These are phyloP conservation scores for Uromyces viciae-fabae DNA, from an alignment of 1,284 basidiomycete genomes.

Conservation along the genomic window DNA sequence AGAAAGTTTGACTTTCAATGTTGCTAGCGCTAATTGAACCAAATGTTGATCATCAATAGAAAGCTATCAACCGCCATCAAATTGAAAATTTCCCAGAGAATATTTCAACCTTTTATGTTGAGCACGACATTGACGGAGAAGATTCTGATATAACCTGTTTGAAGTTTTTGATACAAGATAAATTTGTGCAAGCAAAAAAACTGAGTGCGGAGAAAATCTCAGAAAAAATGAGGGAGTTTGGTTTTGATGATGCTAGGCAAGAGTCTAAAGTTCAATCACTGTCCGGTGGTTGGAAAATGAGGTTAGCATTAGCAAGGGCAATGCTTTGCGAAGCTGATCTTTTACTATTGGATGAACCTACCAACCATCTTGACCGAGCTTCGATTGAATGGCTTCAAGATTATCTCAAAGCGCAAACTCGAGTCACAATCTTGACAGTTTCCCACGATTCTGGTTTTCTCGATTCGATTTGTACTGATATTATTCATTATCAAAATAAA, in stretches of 20 bases:
- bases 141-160: constrained; percentile 51
- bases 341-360: constrained; percentile 84
- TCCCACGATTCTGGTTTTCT: constrained; percentile 98
- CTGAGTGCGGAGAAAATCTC: constrained; percentile 59
- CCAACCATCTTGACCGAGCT: constrained; percentile 71
- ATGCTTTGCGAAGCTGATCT: constrained; percentile 96
- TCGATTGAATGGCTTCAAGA: constrained; percentile 84
- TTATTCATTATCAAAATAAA: constrained; percentile 95
- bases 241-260: constrained; percentile 85
- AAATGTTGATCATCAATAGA: constrained; percentile 15
- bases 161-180: constrained; percentile 52
- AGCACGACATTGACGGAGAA: constrained; percentile 55
- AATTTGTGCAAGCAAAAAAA: constrained; percentile 57
- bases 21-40: neutral
- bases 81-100: constrained; percentile 54
- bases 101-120: constrained; percentile 54
- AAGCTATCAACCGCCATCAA: constrained; percentile 53
- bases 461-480: constrained; percentile 94
- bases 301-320: constrained; percentile 74
- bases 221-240: constrained; percentile 75
- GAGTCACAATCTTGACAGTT: constrained; percentile 87
- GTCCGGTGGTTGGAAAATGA: constrained; percentile 99
- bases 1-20: too few species aligned
- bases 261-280: constrained; percentile 79
- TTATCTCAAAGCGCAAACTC: constrained; percentile 74